Conservation (phyloP, 495 filamentous ascomycete species). For the Penicillium ucsense region DNA sequence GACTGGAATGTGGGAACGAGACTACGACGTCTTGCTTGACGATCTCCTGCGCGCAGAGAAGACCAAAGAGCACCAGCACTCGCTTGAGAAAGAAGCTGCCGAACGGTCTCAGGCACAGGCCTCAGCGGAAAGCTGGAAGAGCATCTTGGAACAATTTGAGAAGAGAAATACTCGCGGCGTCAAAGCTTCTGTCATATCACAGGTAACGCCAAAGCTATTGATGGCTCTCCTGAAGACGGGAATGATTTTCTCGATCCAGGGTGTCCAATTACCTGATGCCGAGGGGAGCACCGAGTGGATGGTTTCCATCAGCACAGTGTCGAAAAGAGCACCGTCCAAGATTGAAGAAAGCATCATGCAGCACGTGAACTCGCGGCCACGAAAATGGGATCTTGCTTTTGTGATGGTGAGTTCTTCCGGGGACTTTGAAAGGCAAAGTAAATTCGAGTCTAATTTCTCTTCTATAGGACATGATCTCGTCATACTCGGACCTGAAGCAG, state of each 20-base stretch:
- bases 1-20: constrained; percentile 31
- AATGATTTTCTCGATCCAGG: constrained; percentile 23
- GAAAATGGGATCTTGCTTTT: constrained; percentile 35
- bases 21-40: constrained; percentile 29
- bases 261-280: constrained; percentile 8
- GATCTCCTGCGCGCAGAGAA: constrained; percentile 21
- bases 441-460: constrained; percentile 3
- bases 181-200: constrained; percentile 13
- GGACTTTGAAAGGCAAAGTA: neutral
- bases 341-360: constrained; percentile 24
- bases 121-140: constrained; percentile 24
- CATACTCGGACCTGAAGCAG: constrained; percentile 33
- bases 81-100: constrained; percentile 16
- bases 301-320: constrained; percentile 15
- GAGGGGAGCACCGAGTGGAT: constrained; percentile 24
- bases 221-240: constrained; percentile 27
- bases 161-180: constrained; percentile 20
- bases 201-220: constrained; percentile 15
- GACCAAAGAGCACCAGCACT: constrained; percentile 15
- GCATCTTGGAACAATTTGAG: constrained; percentile 22
- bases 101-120: constrained; percentile 22
- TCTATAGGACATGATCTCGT: constrained; percentile 29
- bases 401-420: constrained; percentile 24
- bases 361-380: constrained; percentile 27
- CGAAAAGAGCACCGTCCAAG: constrained; percentile 17